Percentiles rank a stretch among this genome's conserved stretches.
phyloP scores from a whole-genome alignment of 805 yeast species.

The Candida tallmaniae region DNA sequence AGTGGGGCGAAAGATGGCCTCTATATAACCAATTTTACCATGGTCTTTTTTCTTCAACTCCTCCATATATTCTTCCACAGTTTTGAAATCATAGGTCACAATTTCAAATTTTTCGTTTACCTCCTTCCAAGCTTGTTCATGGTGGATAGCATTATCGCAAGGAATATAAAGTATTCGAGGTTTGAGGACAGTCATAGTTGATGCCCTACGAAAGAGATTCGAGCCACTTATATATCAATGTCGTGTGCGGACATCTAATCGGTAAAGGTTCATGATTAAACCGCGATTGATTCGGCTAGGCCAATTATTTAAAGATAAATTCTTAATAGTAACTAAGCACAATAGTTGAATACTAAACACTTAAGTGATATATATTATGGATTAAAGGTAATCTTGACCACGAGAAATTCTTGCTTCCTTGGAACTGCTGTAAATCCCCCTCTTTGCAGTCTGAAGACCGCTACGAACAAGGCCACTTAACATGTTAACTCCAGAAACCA shows the following conservation, averaged over 20 bases:
- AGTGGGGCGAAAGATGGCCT: slow-evolving; percentile 33
- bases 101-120: slow-evolving; percentile 33
- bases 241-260: too few species aligned
- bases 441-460: slow-evolving; percentile 1
- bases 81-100: slow-evolving; percentile 24
- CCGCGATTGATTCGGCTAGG: too few species aligned
- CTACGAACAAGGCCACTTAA: slow-evolving; percentile 6
- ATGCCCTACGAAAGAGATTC: not conserved
- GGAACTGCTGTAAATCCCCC: slow-evolving; percentile 4
- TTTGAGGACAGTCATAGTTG: slow-evolving; percentile 9
- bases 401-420: slow-evolving; percentile 2
- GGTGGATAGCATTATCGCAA: slow-evolving; percentile 33
- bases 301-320: too few species aligned
- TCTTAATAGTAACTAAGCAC: too few species aligned
- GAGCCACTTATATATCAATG: not conserved
- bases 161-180: slow-evolving; percentile 37
- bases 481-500: slow-evolving; percentile 4
- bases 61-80: slow-evolving; percentile 30
- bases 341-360: too few species aligned
- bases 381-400: slow-evolving; percentile 3
- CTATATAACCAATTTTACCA: slow-evolving; percentile 30
- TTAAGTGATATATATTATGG: too few species aligned
- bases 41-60: slow-evolving; percentile 29
- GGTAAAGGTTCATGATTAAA: too few species aligned
- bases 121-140: slow-evolving; percentile 31